A percentile compares a stretch with the other conserved stretches of the same genome.
Evolutionary conservation across 2,329 filamentous ascomycete species (phyloP).

Genomic region (Arthrobotrys entomopaga): DNA sequence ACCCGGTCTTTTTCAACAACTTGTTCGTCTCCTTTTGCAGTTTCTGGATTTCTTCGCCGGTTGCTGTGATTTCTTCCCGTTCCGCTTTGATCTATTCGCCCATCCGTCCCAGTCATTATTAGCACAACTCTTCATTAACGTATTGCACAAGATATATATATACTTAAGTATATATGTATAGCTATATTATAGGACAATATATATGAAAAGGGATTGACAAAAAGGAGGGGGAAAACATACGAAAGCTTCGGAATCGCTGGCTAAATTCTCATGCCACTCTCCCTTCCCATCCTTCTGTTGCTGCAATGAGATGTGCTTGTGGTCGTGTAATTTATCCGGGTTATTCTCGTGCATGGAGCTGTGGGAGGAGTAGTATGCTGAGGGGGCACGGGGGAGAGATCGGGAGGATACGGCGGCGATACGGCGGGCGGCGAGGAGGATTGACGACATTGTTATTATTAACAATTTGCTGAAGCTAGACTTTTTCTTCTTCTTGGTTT

Average conservation of each 20-base stretch:
- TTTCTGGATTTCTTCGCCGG: slow-evolving; percentile 64
- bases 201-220: slow-evolving; percentile 13
- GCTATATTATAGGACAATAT: too few species aligned
- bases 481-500: too few species aligned
- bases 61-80: slow-evolving; percentile 63
- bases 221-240: slow-evolving; percentile 63
- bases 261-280: slow-evolving; percentile 81
- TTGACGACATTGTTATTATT: slow-evolving; percentile 1
- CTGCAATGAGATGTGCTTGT: slow-evolving; percentile 72
- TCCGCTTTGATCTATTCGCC: slow-evolving; percentile 69
- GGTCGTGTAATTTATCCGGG: slow-evolving; percentile 67
- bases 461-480: too few species aligned
- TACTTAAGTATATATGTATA: too few species aligned
- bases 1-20: slow-evolving; percentile 64
- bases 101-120: not conserved
- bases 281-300: slow-evolving; percentile 69
- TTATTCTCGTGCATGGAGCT: slow-evolving; percentile 66
- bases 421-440: slow-evolving; percentile 16
- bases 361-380: slow-evolving; percentile 19
- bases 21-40: slow-evolving; percentile 72
- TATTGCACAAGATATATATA: too few species aligned
- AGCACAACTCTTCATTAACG: not conserved
- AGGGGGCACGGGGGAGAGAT: not conserved
- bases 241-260: slow-evolving; percentile 80
- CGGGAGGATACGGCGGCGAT: slow-evolving; percentile 6